A percentile compares a stretch with the other conserved stretches of the same genome.
These are phyloP conservation scores for Plasmodium cynomolgi DNA, from an alignment of 169 alveolate species.

Conservation along the genomic window DNA sequence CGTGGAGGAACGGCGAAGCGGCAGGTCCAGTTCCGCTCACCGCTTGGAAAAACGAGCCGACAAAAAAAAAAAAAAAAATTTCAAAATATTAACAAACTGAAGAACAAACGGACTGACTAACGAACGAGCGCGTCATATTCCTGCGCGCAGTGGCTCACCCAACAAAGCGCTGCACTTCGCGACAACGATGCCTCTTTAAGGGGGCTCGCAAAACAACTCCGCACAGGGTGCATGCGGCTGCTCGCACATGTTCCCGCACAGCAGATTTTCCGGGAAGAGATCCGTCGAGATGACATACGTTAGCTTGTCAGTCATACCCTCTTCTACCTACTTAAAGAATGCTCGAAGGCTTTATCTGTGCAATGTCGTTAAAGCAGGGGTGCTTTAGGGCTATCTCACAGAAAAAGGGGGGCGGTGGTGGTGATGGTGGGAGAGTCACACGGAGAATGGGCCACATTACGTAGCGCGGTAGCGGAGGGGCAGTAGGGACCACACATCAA, in stretches of 20 bases:
- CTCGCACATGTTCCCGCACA: neutral
- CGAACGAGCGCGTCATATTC: neutral
- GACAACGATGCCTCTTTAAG: neutral
- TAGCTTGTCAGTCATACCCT: neutral
- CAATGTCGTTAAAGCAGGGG: slow-evolving; percentile 48
- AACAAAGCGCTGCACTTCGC: neutral
- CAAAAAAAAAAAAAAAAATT: neutral
- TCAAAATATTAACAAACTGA: neutral
- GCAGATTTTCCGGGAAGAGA: neutral
- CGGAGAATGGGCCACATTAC: neutral
- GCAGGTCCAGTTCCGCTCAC: neutral
- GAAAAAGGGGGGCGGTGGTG: neutral
- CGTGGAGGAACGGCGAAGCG: neutral
- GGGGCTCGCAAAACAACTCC: neutral
- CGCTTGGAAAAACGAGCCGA: neutral
- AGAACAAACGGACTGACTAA: neutral
- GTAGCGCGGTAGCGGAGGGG: neutral
- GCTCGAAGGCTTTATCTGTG: neutral
- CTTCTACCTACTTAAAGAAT: neutral
- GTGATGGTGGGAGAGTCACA: neutral
- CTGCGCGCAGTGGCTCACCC: neutral
- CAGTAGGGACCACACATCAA: neutral
- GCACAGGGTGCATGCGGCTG: neutral
- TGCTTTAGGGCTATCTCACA: slow-evolving; percentile 54
- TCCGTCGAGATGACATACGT: neutral